Evolutionary conservation across 2,329 filamentous ascomycete species (phyloP), one percentile per base, ranked within the genome.

Genomic region (Colletotrichum karsti): DNA sequence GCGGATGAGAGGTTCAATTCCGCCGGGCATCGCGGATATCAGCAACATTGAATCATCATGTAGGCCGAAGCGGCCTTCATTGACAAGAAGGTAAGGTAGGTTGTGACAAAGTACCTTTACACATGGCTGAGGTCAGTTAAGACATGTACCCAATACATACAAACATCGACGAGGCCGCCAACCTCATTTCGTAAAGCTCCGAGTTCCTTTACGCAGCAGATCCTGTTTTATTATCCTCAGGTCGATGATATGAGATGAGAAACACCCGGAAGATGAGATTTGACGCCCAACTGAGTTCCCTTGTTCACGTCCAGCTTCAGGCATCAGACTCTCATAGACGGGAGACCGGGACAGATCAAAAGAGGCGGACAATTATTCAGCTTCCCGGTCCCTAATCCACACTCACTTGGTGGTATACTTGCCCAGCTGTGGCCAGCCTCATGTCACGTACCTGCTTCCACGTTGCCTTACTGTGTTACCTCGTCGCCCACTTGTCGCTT

Each of bases 381-480:
- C 37, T 57, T 57, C 54, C 37, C 22, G 24, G 35, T 44, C 24
- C 24, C 46, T 30, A 24, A 30, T 57, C 15, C 50, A 51, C 30
- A 53, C 20, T 28, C 46, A 53, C 46, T 22, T 13, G 33, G 33
- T 35, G 33, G 33, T 35, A n/a, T n/a, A n/a, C n/a, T n/a, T n/a
- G n/a, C n/a, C n/a, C n/a, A n/a, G n/a, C n/a, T 35, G 33, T 35
- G n/a, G 39, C 22, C 33, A 62, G 22, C 39, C 58, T 39, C 39
- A 62, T 24, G n/a, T 54, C 46, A 61, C 26, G 58, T 61, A 42
- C 46, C 15, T 39, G 9, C 28, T 15, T 48, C 20, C 58, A 66
- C 50, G 57, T 63, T 42, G 50, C 63, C 63, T 50, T 41, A 66
- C 58, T 62, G 57, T 55, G 33, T n/a, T 30, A 39, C 39, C 63